Percentiles rank a stretch among this genome's conserved stretches.
Evolutionary conservation across 2,329 filamentous ascomycete species (phyloP).

Genomic region (Parastagonospora nodorum): DNA sequence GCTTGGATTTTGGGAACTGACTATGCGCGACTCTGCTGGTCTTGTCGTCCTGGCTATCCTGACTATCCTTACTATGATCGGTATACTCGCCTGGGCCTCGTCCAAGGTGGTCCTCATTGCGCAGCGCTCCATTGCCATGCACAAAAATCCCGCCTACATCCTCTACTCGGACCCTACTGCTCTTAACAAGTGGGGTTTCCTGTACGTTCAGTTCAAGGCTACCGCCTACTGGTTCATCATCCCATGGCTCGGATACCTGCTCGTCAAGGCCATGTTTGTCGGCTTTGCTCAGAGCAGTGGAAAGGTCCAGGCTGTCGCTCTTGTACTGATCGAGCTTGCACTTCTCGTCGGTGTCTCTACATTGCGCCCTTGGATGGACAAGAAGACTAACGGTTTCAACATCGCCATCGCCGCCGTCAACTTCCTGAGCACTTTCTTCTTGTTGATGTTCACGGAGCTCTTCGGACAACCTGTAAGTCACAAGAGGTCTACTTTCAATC

Average conservation of each 20-base stretch:
- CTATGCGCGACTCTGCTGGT: slow-evolving; percentile 80
- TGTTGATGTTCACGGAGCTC: slow-evolving; percentile 84
- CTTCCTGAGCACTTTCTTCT: slow-evolving; percentile 87
- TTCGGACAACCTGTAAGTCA: slow-evolving; percentile 76
- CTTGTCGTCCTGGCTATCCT: slow-evolving; percentile 86
- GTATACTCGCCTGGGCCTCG: slow-evolving; percentile 81
- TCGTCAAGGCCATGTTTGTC: slow-evolving; percentile 88
- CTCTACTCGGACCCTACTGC: slow-evolving; percentile 93
- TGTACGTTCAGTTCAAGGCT: slow-evolving; percentile 95
- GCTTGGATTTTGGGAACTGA: slow-evolving; percentile 92
- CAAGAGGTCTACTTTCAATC: not conserved
- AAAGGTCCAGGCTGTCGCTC: slow-evolving; percentile 76
- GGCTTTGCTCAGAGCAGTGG: slow-evolving; percentile 75
- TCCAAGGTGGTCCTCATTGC: slow-evolving; percentile 89
- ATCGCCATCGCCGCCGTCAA: slow-evolving; percentile 89
- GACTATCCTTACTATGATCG: slow-evolving; percentile 81
- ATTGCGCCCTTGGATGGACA: slow-evolving; percentile 96
- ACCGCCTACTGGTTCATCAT: slow-evolving; percentile 96
- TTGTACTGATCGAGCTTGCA: slow-evolving; percentile 80
- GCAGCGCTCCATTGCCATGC: slow-evolving; percentile 84
- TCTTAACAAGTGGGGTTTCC: slow-evolving; percentile 97
- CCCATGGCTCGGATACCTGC: slow-evolving; percentile 74
- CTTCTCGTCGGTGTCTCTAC: slow-evolving; percentile 79
- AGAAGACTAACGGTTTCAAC: slow-evolving; percentile 96
- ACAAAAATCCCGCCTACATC: slow-evolving; percentile 96